phyloP scores from a whole-genome alignment of 1,284 basidiomycete species.

The Moesziomyces sp. region DNA sequence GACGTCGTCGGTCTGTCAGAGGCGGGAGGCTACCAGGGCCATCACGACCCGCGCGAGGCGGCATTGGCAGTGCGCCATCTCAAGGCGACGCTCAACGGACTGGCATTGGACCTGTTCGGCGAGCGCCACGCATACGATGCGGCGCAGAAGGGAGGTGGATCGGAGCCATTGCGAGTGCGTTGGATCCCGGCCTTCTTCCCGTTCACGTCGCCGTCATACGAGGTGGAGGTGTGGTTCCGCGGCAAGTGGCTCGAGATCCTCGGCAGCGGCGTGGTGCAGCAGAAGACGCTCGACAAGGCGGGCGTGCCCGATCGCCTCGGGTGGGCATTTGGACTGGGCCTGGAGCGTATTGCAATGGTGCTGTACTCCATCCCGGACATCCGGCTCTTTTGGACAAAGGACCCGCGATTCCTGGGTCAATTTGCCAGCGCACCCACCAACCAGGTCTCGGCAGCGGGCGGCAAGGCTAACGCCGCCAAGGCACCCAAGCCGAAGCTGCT shows the following conservation, averaged over 20 bases:
- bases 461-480: conserved; percentile 7
- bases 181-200: conserved; percentile 99
- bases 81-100: conserved; percentile 88
- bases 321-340: conserved; percentile 97
- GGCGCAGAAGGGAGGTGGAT: conserved; percentile 63
- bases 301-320: conserved; percentile 78
- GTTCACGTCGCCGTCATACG: conserved; percentile 95
- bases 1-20: conserved; percentile 79
- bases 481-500: conserved; percentile 44
- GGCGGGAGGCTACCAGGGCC: conserved; percentile 82
- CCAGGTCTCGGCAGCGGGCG: conserved; percentile 32
- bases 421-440: conserved; percentile 73
- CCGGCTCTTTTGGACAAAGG: conserved; percentile 96
- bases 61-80: conserved; percentile 81
- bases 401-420: conserved; percentile 86
- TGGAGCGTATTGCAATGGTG: conserved; percentile 98
- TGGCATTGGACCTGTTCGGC: conserved; percentile 84
- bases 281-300: conserved; percentile 85
- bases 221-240: conserved; percentile 95
- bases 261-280: conserved; percentile 90
- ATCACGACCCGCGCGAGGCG: conserved; percentile 73
- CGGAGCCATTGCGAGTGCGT: conserved; percentile 80
- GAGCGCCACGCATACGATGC: conserved; percentile 67
- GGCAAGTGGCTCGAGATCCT: conserved; percentile 98
- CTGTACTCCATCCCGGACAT: conserved; percentile 97